Evolutionary conservation across 2,329 filamentous ascomycete species (phyloP), one percentile per base, ranked within the genome.

Genomic region (Mollisiaceae sp.): DNA sequence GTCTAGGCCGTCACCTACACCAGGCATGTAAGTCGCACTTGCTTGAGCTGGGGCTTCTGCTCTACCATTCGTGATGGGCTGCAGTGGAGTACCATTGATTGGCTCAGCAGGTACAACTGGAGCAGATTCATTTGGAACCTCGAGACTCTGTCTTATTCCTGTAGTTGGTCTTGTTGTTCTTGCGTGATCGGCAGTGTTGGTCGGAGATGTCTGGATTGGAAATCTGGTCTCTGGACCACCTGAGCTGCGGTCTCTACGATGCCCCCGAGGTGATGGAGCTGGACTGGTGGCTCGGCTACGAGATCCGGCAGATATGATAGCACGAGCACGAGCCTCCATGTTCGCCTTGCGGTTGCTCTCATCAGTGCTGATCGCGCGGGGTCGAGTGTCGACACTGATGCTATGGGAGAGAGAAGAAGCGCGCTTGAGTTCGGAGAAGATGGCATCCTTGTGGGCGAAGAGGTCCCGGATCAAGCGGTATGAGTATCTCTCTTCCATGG

Each of bases 361-460:
- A 76, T 99, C 93, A 0, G 93, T 97, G 77, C 92, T 96, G 74
- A 97, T 92, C 36, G 94, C 94, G 57, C 95, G 90, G 27, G 92
- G 91, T 50, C 93, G 69, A 18, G 68, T 80, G 58, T 82, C 81
- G n/a, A 83, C 81, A 47, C 81, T 80, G 1, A 89, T 89, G n/a
- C 86, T 85, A 72, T 91, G 87, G 14, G 84, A 87, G 20, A 91
- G 83, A 11, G 86, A 86, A 52, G 90, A 92, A 76, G 93, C 91
- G 72, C 95, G 93, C 83, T 99, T 99, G 69, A 99, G 85, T 77
- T 97, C 95, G 70, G 90, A 92, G 78, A 99, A 99, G 75, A 99
- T 97, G 67, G 91, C 86, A 67, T 97, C 92, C 79, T 99, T 99
- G 82, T 98, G 91, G 8, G 91, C 86, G 75, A 99, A 95, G 14